Percentiles rank a stretch among this genome's conserved stretches.
Conservation (phyloP, 108 stramenopile species). For the Fragilariopsis cylindrus region DNA sequence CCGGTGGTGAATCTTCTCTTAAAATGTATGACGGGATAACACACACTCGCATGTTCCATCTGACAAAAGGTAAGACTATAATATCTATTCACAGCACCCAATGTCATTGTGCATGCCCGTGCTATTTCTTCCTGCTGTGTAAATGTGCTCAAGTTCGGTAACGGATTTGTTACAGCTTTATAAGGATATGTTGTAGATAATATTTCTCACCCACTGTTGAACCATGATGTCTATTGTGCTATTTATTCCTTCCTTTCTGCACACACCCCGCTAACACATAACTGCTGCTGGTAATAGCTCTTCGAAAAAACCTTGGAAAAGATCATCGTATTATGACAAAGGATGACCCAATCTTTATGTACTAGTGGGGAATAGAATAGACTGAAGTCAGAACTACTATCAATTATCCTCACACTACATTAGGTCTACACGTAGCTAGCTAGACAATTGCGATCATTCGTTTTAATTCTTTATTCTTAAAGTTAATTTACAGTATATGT, state of each 20-base stretch:
- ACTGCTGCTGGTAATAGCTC: constrained; percentile 13
- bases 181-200: neutral
- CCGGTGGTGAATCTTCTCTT: constrained; percentile 46
- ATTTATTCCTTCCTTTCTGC: no score
- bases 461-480: neutral
- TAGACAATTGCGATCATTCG: no score
- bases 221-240: neutral
- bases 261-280: no score
- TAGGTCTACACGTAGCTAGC: no score
- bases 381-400: neutral
- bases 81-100: neutral
- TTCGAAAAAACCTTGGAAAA: constrained; percentile 62
- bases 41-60: constrained; percentile 73
- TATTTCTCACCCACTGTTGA: neutral
- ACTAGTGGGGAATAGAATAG: neutral
- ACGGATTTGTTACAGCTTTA: no score
- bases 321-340: constrained; percentile 88
- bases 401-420: no score
- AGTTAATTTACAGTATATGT: neutral
- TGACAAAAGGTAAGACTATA: constrained; percentile 59
- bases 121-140: no score
- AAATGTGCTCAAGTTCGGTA: no score
- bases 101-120: no score
- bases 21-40: constrained; percentile 81
- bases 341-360: constrained; percentile 91